Evolutionary conservation across 805 yeast species (phyloP).

Genomic region (Candida insectalens): DNA sequence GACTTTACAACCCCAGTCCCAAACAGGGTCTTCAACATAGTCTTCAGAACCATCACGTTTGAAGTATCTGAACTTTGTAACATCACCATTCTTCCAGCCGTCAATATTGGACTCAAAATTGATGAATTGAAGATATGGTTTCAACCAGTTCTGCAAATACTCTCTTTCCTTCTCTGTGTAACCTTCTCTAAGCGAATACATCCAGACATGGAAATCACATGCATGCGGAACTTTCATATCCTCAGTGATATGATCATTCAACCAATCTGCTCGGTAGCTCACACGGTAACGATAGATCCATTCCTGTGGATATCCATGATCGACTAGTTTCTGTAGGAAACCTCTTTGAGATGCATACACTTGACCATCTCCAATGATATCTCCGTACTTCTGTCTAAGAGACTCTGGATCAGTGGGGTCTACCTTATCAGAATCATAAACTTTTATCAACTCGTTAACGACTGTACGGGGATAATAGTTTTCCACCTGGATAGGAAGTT

Average conservation of each 20-base stretch:
- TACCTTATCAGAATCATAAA: background rate
- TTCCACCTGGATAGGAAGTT: background rate
- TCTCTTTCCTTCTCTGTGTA: slow-evolving; percentile 19
- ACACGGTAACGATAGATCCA: slow-evolving; percentile 23
- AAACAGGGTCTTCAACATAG: slow-evolving; percentile 20
- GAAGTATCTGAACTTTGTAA: slow-evolving; percentile 18
- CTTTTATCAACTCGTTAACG: background rate
- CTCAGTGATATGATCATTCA: slow-evolving; percentile 11
- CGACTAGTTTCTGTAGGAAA: slow-evolving; percentile 20
- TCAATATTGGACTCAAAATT: slow-evolving; percentile 13
- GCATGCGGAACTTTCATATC: slow-evolving; percentile 27
- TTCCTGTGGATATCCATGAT: slow-evolving; percentile 19
- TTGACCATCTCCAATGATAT: slow-evolving; percentile 29
- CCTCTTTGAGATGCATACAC: slow-evolving; percentile 29
- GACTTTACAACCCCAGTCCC: slow-evolving; percentile 29
- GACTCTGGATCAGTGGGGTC: slow-evolving; percentile 6
- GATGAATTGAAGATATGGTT: slow-evolving; percentile 23
- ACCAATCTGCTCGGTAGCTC: slow-evolving; percentile 18
- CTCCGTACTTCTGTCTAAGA: slow-evolving; percentile 20
- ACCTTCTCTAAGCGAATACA: slow-evolving; percentile 18
- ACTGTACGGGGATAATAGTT: background rate
- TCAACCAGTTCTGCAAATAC: slow-evolving; percentile 16
- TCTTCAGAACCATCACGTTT: slow-evolving; percentile 20
- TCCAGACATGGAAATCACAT: slow-evolving; percentile 27
- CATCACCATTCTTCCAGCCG: slow-evolving; percentile 22